phyloP scores from a whole-genome alignment of 2,329 filamentous ascomycete genomes.

The Alternaria sp. region DNA sequence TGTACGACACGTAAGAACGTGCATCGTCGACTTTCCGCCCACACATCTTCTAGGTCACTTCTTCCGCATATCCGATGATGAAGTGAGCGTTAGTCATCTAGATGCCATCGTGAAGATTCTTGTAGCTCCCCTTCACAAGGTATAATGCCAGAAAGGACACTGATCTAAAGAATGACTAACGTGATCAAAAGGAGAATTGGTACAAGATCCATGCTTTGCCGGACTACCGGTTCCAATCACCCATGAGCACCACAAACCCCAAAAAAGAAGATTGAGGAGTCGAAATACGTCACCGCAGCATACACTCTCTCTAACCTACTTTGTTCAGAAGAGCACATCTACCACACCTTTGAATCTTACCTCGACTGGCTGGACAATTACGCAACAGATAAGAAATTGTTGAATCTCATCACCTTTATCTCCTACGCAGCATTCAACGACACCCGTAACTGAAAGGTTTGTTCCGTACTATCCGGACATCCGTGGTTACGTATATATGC shows the following conservation, averaged over 20 bases:
- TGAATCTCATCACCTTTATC: constrained; percentile 49
- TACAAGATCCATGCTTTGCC: constrained; percentile 52
- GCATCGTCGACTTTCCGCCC: neutral
- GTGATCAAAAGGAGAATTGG: constrained; percentile 35
- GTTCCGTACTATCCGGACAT: fast-evolving
- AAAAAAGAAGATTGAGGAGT: constrained; percentile 43
- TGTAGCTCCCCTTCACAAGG: constrained; percentile 47
- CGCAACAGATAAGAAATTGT: neutral
- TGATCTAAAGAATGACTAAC: neutral
- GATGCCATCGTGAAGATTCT: constrained; percentile 53
- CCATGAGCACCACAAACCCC: constrained; percentile 53
- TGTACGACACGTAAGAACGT: neutral
- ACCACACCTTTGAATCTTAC: constrained; percentile 23
- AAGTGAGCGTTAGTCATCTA: constrained; percentile 57
- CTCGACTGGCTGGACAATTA: constrained; percentile 5
- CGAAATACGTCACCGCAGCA: constrained; percentile 24
- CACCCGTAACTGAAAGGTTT: constrained; percentile 4
- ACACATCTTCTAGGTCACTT: constrained; percentile 44
- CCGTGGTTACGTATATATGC: neutral
- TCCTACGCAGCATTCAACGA: constrained; percentile 53
- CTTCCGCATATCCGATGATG: constrained; percentile 56
- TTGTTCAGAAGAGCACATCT: constrained; percentile 34
- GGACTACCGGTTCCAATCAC: constrained; percentile 53
- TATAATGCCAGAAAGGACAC: constrained; percentile 1
- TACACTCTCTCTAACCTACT: constrained; percentile 44